phyloP scores from a whole-genome alignment of 441 rosid genomes.

The Dalechampia spathulata region DNA sequence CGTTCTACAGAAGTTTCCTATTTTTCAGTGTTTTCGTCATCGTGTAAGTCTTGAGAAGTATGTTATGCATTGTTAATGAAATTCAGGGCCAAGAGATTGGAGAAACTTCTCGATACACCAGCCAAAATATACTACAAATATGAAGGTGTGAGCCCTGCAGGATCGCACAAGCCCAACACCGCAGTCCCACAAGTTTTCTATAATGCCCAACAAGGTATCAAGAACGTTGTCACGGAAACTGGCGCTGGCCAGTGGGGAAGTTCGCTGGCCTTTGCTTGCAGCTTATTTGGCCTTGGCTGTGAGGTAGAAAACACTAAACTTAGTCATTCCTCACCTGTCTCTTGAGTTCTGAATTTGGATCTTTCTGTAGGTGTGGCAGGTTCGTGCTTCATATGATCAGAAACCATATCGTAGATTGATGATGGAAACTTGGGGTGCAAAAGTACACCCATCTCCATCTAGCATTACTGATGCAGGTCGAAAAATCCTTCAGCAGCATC shows the following conservation, averaged over 20 bases:
- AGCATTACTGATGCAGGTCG: constrained; percentile 56
- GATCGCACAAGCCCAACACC: constrained; percentile 87
- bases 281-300: constrained; percentile 67
- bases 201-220: constrained; percentile 68
- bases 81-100: constrained; percentile 85
- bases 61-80: constrained; percentile 5
- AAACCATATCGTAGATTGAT: constrained; percentile 87
- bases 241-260: constrained; percentile 99
- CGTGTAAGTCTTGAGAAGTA: background rate
- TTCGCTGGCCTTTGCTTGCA: constrained; percentile 83
- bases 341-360: background rate
- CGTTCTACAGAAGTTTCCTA: background rate
- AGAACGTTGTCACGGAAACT: constrained; percentile 81
- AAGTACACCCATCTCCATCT: constrained; percentile 89
- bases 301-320: constrained; percentile 44
- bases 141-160: constrained; percentile 95
- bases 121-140: constrained; percentile 91
- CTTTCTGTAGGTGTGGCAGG: constrained; percentile 83
- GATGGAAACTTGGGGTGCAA: constrained; percentile 99
- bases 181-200: constrained; percentile 86
- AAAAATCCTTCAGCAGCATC: constrained; percentile 52
- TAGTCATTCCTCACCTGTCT: background rate
- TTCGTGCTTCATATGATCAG: constrained; percentile 83
- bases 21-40: background rate
- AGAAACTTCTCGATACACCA: constrained; percentile 78